Conservation (phyloP, 2,329 filamentous ascomycete genomes). For the Onygenales sp. region DNA sequence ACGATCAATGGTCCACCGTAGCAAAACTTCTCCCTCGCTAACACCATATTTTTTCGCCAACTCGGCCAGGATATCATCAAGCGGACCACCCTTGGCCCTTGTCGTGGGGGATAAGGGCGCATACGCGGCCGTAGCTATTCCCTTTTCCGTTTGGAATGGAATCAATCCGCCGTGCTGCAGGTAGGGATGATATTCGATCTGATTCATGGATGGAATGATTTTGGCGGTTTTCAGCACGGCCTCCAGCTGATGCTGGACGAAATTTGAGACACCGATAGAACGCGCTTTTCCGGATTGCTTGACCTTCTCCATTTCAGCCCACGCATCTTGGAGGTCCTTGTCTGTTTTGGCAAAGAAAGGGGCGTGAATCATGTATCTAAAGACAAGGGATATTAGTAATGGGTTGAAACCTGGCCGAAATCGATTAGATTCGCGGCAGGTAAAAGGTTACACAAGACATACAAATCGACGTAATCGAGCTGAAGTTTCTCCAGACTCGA, state of each 20-base stretch:
- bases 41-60: slow-evolving; percentile 55
- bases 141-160: slow-evolving; percentile 29
- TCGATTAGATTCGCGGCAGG: background rate
- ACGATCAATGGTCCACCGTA: slow-evolving; percentile 54
- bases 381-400: slow-evolving; percentile 2
- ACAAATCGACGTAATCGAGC: slow-evolving; percentile 55
- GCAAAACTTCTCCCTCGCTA: slow-evolving; percentile 44
- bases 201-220: slow-evolving; percentile 33
- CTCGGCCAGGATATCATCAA: slow-evolving; percentile 41
- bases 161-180: slow-evolving; percentile 36
- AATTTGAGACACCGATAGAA: slow-evolving; percentile 57
- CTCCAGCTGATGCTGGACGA: slow-evolving; percentile 45
- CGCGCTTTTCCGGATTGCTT: slow-evolving; percentile 48
- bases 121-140: slow-evolving; percentile 35
- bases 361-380: slow-evolving; percentile 51
- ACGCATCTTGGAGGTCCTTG: slow-evolving; percentile 46
- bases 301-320: slow-evolving; percentile 52
- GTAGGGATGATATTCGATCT: slow-evolving; percentile 39
- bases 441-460: slow-evolving; percentile 12
- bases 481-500: slow-evolving; percentile 50
- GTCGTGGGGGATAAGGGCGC: slow-evolving; percentile 40
- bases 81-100: slow-evolving; percentile 46
- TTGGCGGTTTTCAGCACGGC: slow-evolving; percentile 38
- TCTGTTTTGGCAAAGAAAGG: slow-evolving; percentile 50
- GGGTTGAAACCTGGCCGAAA: no score